phyloP scores from a whole-genome alignment of 179 eudicot species.

The Corrigiola litoralis region DNA sequence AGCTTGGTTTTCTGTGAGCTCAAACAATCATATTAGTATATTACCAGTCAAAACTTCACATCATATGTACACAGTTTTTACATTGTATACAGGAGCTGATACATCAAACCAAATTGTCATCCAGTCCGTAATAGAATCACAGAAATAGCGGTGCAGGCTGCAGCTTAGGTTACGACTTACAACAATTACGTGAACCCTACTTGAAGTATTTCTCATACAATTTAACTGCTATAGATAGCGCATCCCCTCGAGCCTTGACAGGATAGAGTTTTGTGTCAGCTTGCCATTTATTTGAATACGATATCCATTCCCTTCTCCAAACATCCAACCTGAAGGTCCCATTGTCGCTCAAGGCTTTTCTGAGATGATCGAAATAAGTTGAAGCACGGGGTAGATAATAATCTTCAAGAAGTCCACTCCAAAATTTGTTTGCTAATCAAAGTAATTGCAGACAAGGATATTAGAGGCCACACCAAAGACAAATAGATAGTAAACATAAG shows the following conservation, averaged over 20 bases:
- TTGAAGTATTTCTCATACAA: constrained; percentile 56
- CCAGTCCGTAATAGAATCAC: too few species aligned
- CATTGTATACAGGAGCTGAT: too few species aligned
- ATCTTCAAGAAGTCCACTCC: constrained; percentile 82
- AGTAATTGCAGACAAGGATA: background rate
- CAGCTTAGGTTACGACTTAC: too few species aligned
- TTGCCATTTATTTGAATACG: constrained; percentile 88
- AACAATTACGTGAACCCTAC: constrained; percentile 13
- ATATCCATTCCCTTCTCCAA: constrained; percentile 95
- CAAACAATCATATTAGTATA: too few species aligned
- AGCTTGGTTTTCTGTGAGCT: too few species aligned
- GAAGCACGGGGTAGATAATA: constrained; percentile 97
- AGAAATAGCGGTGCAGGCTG: too few species aligned
- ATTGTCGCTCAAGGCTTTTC: constrained; percentile 45
- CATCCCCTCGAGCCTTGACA: constrained; percentile 62
- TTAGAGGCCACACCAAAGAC: background rate
- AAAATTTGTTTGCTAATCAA: constrained; percentile 78
- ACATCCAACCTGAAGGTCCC: constrained; percentile 51
- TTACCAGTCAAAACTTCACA: too few species aligned
- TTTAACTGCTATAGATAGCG: constrained; percentile 53
- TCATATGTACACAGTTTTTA: too few species aligned
- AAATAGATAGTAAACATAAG: background rate
- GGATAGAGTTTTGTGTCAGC: constrained; percentile 53
- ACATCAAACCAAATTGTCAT: too few species aligned
- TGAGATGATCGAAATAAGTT: constrained; percentile 55